Evolutionary conservation across 225 moss, liverwort and hornwort species (phyloP), one percentile per base, ranked within the genome.

Genomic region (Thuidium tamariscinum): DNA sequence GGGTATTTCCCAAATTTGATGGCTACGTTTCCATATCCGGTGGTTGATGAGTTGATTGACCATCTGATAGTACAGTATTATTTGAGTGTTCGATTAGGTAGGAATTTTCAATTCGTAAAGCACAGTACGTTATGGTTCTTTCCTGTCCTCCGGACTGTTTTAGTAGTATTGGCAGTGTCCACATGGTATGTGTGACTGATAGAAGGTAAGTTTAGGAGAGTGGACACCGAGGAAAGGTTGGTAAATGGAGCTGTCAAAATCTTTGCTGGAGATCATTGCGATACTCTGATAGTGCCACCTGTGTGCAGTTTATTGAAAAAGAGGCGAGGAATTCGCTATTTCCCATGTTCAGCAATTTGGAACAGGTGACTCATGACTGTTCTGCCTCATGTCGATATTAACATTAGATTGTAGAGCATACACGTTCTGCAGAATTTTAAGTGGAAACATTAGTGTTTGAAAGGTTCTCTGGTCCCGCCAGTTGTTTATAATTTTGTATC

Each of bases 311-410:
- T 54, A 73, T 91, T 89, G 72, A 84, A 75, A 88, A 80, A 88
- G 86, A 81, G 76, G 76, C 83, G 80, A 65, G 79, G 73, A 61
- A 62, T 78, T 71, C 51, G 32, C 61, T 48, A 66, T 46, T 54
- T 73, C 51, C 52, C 66, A 81, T 87, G 72, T 84, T 52, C 78
- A 89, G 66, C 91, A 73, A 82, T 61, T 85, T 85, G 60, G 27
- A 87, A 82, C 85, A 89, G 91, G 89, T 91, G 87, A 89, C 78
- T 84, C 57, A 77, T 59, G 87, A 77, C 52, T 84, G 78, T 91
- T 91, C 71, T 88, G 86, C 66, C 72, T 84, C 67, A 10, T 85
- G 73, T 79, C 46, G 79, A 85, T 82, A 54, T 84, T 44, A 32
- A 81, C 70, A 66, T 71, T 73, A 59, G 82, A 74, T 67, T 86